These are phyloP conservation scores for Trichoderma virens DNA, from an alignment of 495 filamentous ascomycete genomes.

Conservation along the genomic window DNA sequence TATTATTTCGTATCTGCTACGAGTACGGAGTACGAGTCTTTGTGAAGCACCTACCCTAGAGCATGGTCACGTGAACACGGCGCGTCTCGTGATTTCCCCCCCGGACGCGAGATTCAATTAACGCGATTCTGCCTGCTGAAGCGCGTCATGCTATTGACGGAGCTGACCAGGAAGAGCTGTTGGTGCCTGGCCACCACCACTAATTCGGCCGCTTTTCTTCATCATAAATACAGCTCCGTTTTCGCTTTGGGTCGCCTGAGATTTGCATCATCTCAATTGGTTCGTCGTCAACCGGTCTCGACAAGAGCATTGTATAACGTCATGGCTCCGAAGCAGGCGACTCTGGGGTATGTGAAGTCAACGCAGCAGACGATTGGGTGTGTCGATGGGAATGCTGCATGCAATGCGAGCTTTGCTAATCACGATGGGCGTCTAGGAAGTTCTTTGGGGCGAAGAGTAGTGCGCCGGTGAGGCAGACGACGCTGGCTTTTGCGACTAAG, in stretches of 20 bases:
- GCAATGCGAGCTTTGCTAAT: constrained; percentile 5
- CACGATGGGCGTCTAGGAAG: constrained; percentile 40
- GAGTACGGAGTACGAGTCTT: no score
- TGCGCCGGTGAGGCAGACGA: constrained; percentile 63
- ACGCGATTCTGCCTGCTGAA: background rate
- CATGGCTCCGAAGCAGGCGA: constrained; percentile 71
- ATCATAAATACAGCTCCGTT: background rate
- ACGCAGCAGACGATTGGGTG: constrained; percentile 79
- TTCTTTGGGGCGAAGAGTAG: constrained; percentile 55
- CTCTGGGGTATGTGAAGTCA: constrained; percentile 83
- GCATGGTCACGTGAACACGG: background rate
- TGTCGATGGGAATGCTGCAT: constrained; percentile 31
- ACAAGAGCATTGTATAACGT: background rate
- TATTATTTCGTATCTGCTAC: no score
- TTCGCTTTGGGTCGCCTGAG: background rate
- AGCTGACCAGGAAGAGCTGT: background rate
- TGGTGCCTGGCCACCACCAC: background rate
- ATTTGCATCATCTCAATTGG: background rate
- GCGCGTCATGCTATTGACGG: background rate
- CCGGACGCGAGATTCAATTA: background rate
- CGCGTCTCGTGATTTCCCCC: background rate
- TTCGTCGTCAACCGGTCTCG: background rate
- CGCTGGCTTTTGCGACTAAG: constrained; percentile 56
- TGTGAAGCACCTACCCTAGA: background rate
- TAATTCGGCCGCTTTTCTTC: background rate